Conservation (phyloP, 2,329 filamentous ascomycete genomes). For the Alternaria sp. region DNA sequence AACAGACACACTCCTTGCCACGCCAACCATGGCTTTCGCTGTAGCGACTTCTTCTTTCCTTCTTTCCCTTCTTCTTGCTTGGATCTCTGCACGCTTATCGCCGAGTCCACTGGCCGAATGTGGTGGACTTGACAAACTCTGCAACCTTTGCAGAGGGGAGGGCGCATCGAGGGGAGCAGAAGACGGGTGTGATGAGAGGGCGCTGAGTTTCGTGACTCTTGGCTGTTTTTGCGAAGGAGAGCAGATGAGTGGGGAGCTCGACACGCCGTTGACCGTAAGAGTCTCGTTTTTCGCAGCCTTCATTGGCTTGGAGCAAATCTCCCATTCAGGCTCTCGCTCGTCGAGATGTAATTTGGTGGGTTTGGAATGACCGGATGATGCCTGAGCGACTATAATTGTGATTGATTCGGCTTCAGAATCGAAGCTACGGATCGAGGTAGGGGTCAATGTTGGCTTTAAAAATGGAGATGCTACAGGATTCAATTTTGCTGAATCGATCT, state of each 20-base stretch:
- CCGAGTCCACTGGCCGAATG: constrained; percentile 26
- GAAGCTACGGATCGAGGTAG: constrained; percentile 40
- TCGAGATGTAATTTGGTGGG: constrained; percentile 36
- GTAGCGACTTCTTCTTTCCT: constrained; percentile 6
- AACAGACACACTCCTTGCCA: constrained; percentile 47
- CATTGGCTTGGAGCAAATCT: constrained; percentile 37
- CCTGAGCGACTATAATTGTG: constrained; percentile 36
- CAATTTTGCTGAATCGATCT: constrained; percentile 13
- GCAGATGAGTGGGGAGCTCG: constrained; percentile 20
- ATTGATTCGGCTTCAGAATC: constrained; percentile 45
- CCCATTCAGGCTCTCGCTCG: constrained; percentile 45
- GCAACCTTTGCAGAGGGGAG: constrained; percentile 31
- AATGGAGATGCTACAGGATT: constrained; percentile 25
- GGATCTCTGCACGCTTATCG: constrained; percentile 23
- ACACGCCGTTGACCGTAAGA: not conserved
- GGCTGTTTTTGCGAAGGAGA: constrained; percentile 32
- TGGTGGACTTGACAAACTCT: constrained; percentile 31
- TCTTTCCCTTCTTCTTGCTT: constrained; percentile 14
- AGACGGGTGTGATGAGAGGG: constrained; percentile 42
- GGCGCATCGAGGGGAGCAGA: constrained; percentile 39
- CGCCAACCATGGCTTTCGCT: constrained; percentile 41
- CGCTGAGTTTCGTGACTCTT: constrained; percentile 39
- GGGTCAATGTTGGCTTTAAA: constrained; percentile 33
- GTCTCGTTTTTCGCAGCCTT: constrained; percentile 22
- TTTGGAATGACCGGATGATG: constrained; percentile 19